Evolutionary conservation across 768 basidiomycete species (phyloP).

Genomic region (Kwoniella dendrophila): DNA sequence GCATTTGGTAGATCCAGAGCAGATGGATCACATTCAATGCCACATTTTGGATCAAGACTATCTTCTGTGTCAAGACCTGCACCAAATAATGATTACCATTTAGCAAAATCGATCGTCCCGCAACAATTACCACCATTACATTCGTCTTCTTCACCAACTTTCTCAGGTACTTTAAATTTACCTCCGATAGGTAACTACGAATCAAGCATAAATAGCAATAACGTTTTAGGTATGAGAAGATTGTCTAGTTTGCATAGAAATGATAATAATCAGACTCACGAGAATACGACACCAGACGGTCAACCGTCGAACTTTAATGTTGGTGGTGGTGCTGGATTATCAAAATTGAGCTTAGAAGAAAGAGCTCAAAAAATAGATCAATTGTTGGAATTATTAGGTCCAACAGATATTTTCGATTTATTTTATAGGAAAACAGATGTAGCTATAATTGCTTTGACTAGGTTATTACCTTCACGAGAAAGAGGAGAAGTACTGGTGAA

Average conservation of each 20-base stretch:
- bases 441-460: slow-evolving; percentile 45
- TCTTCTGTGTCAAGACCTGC: slow-evolving; percentile 24
- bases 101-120: slow-evolving; percentile 26
- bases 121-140: slow-evolving; percentile 3
- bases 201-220: too few relatives aligned
- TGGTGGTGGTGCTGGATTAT: not conserved
- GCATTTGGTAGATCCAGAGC: slow-evolving; percentile 50
- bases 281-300: not conserved
- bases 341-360: slow-evolving; percentile 29
- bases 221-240: not conserved
- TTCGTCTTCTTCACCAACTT: not conserved
- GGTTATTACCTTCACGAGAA: slow-evolving; percentile 44
- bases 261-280: not conserved
- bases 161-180: not conserved
- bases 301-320: not conserved
- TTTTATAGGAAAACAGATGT: slow-evolving; percentile 53
- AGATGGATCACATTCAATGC: slow-evolving; percentile 38
- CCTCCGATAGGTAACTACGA: slow-evolving; percentile 6
- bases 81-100: slow-evolving; percentile 48
- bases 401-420: slow-evolving; percentile 49
- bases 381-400: slow-evolving; percentile 48
- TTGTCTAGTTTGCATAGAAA: not conserved
- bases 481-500: slow-evolving; percentile 51
- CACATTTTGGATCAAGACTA: slow-evolving; percentile 39
- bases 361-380: slow-evolving; percentile 36